Conservation (phyloP, 352 stramenopile species). For the Pythium phragmitis region DNA sequence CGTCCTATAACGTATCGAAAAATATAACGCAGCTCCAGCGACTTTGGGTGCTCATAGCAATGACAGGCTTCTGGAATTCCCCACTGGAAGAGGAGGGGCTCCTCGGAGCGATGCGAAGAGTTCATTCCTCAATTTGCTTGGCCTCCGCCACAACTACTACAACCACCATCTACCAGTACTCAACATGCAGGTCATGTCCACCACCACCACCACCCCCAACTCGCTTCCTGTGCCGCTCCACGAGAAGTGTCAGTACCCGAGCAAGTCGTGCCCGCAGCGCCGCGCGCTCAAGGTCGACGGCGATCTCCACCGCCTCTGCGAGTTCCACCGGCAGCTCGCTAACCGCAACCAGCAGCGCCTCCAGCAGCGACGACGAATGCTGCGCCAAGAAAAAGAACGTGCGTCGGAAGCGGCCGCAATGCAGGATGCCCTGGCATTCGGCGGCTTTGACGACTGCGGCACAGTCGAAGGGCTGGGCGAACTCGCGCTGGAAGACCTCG, state of each 20-base stretch:
- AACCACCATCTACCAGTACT: neutral
- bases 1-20: neutral
- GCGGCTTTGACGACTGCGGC: neutral
- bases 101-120: neutral
- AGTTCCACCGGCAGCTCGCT: slow-evolving; percentile 24
- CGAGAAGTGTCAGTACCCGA: slow-evolving; percentile 27
- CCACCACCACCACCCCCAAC: neutral
- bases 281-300: slow-evolving; percentile 25
- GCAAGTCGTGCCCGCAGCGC: slow-evolving; percentile 23
- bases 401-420: neutral
- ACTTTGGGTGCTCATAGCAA: neutral
- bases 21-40: no score
- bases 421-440: neutral
- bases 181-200: slow-evolving; percentile 4
- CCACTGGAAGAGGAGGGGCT: neutral
- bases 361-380: slow-evolving; percentile 21
- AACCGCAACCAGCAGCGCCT: slow-evolving; percentile 31
- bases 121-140: slow-evolving; percentile 21
- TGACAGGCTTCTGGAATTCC: neutral
- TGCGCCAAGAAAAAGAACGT: slow-evolving; percentile 9
- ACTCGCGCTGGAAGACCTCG: slow-evolving; percentile 23
- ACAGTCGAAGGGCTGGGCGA: slow-evolving; percentile 16
- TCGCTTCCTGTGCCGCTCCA: slow-evolving; percentile 14
- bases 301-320: slow-evolving; percentile 24
- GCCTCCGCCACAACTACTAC: neutral